These are phyloP conservation scores for Paratinospora sagittata DNA, from an alignment of 164 flowering plant genomes.

Conservation along the genomic window DNA sequence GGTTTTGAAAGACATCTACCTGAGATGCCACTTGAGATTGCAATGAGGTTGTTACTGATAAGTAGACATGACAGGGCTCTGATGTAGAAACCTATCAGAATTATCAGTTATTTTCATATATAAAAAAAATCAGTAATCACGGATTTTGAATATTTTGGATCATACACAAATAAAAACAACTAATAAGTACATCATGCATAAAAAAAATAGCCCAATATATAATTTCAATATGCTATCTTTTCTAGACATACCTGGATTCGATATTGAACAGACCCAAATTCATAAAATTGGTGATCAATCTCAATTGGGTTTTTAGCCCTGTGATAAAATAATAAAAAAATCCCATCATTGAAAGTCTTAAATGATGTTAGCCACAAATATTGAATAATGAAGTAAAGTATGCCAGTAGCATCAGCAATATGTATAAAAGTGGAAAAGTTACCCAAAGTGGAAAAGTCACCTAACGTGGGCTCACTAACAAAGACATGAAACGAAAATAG, in stretches of 20 bases:
- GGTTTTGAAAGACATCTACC: slow-evolving; percentile 31
- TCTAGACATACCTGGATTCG: slow-evolving; percentile 55
- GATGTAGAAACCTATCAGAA: slow-evolving; percentile 49
- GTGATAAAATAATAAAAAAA: slow-evolving; percentile 21
- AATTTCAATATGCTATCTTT: background rate
- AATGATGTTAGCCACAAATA: no score
- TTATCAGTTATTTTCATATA: background rate
- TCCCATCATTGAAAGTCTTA: no score
- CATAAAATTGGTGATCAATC: slow-evolving; percentile 71
- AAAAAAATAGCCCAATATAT: background rate
- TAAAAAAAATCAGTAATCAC: background rate
- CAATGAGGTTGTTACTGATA: slow-evolving; percentile 65
- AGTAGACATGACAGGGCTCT: slow-evolving; percentile 42
- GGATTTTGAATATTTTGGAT: background rate
- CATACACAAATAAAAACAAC: background rate
- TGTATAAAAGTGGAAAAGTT: no score
- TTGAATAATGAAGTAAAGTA: no score
- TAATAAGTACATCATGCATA: background rate
- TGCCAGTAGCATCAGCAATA: no score
- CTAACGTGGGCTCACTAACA: no score
- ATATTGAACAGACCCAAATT: slow-evolving; percentile 79
- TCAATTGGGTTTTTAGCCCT: slow-evolving; percentile 53
- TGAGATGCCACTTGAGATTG: slow-evolving; percentile 33
- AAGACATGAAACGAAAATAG: no score
- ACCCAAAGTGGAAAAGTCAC: no score